These are phyloP conservation scores for Ophiocordyceps camponoti-floridani DNA, from an alignment of 2,329 filamentous ascomycete genomes.

Conservation along the genomic window DNA sequence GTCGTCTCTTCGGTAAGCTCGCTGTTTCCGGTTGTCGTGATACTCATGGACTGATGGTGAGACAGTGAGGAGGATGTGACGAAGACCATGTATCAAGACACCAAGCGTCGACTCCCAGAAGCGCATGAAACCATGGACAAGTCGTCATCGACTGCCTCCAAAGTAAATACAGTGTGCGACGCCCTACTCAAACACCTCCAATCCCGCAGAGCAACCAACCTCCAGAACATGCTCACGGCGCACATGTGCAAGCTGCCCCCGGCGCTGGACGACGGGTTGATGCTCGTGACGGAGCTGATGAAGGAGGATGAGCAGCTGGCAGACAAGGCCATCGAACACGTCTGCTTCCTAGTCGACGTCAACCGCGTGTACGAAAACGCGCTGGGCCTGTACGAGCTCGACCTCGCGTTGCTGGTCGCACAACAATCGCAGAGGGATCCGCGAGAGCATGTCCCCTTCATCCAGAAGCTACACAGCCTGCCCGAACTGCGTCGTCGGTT, in stretches of 20 bases:
- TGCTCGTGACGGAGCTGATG: slow-evolving; percentile 59
- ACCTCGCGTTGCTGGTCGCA: slow-evolving; percentile 75
- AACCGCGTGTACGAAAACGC: slow-evolving; percentile 84
- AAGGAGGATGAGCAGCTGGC: slow-evolving; percentile 51
- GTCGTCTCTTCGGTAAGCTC: slow-evolving; percentile 54
- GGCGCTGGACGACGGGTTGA: slow-evolving; percentile 70
- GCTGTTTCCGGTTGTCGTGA: slow-evolving; percentile 8
- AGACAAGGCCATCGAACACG: slow-evolving; percentile 85
- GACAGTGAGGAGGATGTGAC: slow-evolving; percentile 75
- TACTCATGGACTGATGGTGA: slow-evolving; percentile 2
- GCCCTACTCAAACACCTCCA: slow-evolving; percentile 56
- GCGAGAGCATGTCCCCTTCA: slow-evolving; percentile 84
- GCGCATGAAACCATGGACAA: not conserved
- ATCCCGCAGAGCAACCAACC: slow-evolving; percentile 39
- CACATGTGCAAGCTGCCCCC: slow-evolving; percentile 88
- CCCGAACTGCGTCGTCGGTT: slow-evolving; percentile 55
- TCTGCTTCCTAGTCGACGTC: slow-evolving; percentile 90
- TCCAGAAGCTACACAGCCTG: slow-evolving; percentile 69
- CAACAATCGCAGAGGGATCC: slow-evolving; percentile 95
- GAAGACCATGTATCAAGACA: slow-evolving; percentile 85
- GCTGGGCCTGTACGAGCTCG: slow-evolving; percentile 78
- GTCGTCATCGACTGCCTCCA: slow-evolving; percentile 18
- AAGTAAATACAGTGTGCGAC: slow-evolving; percentile 81
- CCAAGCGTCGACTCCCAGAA: slow-evolving; percentile 26
- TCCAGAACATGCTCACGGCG: slow-evolving; percentile 88